phyloP scores from a whole-genome alignment of 1,284 basidiomycete species.

The Anthracocystis walkeri region DNA sequence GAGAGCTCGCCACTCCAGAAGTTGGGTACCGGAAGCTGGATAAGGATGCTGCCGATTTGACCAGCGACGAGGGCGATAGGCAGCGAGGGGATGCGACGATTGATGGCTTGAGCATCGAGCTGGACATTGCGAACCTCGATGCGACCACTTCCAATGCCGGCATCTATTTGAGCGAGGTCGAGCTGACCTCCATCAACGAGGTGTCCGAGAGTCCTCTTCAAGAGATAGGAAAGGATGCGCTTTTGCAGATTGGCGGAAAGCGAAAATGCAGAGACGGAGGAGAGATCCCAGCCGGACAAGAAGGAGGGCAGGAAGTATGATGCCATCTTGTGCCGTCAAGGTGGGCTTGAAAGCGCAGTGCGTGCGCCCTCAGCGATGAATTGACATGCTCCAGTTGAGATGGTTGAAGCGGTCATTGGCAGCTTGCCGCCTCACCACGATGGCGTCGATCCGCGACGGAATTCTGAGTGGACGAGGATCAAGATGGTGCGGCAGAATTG shows the following conservation, averaged over 20 bases:
- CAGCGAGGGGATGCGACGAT: slow-evolving; percentile 65
- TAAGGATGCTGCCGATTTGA: slow-evolving; percentile 62
- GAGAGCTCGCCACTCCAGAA: slow-evolving; percentile 56
- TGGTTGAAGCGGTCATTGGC: slow-evolving; percentile 8
- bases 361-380: slow-evolving; percentile 21
- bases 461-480: no score
- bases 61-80: slow-evolving; percentile 81
- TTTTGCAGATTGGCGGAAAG: slow-evolving; percentile 86
- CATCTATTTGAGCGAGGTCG: slow-evolving; percentile 86
- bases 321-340: slow-evolving; percentile 20
- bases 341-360: neutral
- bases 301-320: slow-evolving; percentile 50
- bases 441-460: neutral
- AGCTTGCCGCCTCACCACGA: slow-evolving; percentile 16
- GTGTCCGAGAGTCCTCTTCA: slow-evolving; percentile 85
- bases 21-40: slow-evolving; percentile 59
- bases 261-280: slow-evolving; percentile 44
- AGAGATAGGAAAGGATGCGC: slow-evolving; percentile 87
- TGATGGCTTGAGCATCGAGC: slow-evolving; percentile 74
- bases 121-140: slow-evolving; percentile 87
- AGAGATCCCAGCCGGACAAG: slow-evolving; percentile 46
- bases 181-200: slow-evolving; percentile 88
- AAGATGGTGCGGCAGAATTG: no score
- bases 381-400: slow-evolving; percentile 18
- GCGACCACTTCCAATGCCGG: slow-evolving; percentile 87